Conservation (phyloP, 148 eudicot species). For the Cornus florida region DNA sequence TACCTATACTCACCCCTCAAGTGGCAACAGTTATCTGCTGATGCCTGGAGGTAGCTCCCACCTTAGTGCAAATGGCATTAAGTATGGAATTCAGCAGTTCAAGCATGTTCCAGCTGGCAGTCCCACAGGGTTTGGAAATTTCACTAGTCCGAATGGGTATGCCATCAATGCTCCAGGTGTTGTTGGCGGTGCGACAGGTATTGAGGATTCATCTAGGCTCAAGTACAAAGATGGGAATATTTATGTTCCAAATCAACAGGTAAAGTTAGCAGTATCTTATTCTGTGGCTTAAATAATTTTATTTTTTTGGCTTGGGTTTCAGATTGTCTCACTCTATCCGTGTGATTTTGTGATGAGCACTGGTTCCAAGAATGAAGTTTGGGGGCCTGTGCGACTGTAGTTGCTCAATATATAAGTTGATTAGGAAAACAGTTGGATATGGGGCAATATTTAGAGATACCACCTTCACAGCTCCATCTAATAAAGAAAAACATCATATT, state of each 20-base stretch:
- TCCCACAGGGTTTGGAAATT: constrained; percentile 72
- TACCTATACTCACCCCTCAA: constrained; percentile 80
- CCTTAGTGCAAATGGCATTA: constrained; percentile 52
- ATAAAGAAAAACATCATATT: no score
- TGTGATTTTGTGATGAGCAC: neutral
- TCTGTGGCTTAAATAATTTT: neutral
- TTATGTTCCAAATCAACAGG: constrained; percentile 87
- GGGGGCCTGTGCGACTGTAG: neutral
- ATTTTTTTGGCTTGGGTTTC: neutral
- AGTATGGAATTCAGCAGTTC: constrained; percentile 83
- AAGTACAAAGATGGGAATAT: constrained; percentile 83
- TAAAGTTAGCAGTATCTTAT: constrained; percentile 1
- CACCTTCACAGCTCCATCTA: neutral
- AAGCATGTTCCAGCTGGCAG: constrained; percentile 74
- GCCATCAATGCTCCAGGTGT: constrained; percentile 75
- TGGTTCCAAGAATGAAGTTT: neutral
- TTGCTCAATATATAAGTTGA: neutral
- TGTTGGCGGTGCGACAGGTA: constrained; percentile 69
- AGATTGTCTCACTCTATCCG: neutral
- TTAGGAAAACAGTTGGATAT: neutral
- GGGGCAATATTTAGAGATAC: neutral
- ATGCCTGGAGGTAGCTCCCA: constrained; percentile 90
- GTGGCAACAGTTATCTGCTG: constrained; percentile 75
- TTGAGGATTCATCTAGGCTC: constrained; percentile 76
- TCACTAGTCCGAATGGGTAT: constrained; percentile 67